These are phyloP conservation scores for Suaeda aralocaspica DNA, from an alignment of 148 eudicot genomes.

Conservation along the genomic window DNA sequence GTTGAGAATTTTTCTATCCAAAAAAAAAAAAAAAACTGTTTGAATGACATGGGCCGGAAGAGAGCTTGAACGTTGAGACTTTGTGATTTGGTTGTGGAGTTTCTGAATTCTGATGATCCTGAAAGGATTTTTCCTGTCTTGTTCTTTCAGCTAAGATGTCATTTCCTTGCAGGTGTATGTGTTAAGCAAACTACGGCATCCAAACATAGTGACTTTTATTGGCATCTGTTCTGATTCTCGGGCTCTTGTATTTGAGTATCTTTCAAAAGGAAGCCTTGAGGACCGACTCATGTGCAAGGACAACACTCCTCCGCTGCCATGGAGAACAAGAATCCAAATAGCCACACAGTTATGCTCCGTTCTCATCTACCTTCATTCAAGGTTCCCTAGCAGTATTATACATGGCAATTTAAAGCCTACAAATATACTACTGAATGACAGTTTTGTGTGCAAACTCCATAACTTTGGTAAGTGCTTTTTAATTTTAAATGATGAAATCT, in stretches of 20 bases:
- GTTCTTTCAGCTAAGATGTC: background rate
- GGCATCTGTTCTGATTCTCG: constrained; percentile 72
- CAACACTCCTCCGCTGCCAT: constrained; percentile 61
- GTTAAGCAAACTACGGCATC: constrained; percentile 76
- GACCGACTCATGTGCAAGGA: constrained; percentile 66
- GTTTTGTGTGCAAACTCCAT: constrained; percentile 57
- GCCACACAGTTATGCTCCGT: constrained; percentile 79
- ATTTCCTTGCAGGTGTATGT: constrained; percentile 47
- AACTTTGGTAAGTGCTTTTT: constrained; percentile 55
- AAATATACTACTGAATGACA: constrained; percentile 55
- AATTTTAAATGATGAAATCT: constrained; percentile 30
- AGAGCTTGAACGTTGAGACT: no score
- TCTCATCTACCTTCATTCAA: constrained; percentile 73
- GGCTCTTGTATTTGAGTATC: constrained; percentile 69
- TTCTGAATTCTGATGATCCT: background rate
- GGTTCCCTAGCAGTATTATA: constrained; percentile 38
- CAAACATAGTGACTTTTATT: constrained; percentile 70
- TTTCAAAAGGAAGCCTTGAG: constrained; percentile 77
- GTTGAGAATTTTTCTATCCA: no score
- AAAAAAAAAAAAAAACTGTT: no score
- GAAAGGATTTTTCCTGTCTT: background rate
- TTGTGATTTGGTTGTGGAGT: no score
- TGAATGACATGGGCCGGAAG: no score
- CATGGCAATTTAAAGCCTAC: constrained; percentile 66
- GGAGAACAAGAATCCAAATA: constrained; percentile 74